phyloP scores from a whole-genome alignment of 2,329 filamentous ascomycete species.

The Microthyrium microscopicum region DNA sequence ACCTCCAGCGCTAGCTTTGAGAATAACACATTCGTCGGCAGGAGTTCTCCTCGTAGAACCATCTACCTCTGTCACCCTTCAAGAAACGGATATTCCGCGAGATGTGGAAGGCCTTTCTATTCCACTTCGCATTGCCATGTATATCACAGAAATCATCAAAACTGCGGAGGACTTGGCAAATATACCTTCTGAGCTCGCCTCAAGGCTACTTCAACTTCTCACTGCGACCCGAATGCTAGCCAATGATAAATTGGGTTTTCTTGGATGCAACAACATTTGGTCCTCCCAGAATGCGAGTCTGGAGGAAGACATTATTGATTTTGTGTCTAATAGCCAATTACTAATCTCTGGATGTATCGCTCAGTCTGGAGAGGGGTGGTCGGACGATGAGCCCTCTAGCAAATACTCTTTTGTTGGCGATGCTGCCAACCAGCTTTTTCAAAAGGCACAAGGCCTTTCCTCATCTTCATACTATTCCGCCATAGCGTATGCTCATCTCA shows the following conservation, averaged over 20 bases:
- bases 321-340: conserved; percentile 33
- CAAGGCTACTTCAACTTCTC: conserved; percentile 32
- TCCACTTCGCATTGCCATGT: conserved; percentile 59
- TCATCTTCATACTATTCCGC: conserved; percentile 25
- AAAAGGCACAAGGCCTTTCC: conserved; percentile 13
- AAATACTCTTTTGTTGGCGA: conserved; percentile 13
- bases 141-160: conserved; percentile 42
- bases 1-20: conserved; percentile 44
- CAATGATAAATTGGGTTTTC: conserved; percentile 42
- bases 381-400: conserved; percentile 10
- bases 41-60: conserved; percentile 46
- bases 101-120: conserved; percentile 57
- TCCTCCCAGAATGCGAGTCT: conserved; percentile 28
- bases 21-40: conserved; percentile 56
- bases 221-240: conserved; percentile 38
- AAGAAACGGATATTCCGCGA: conserved; percentile 26
- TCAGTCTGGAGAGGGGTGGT: conserved; percentile 8
- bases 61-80: conserved; percentile 12
- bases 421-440: conserved; percentile 13
- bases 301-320: conserved; percentile 35
- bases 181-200: conserved; percentile 19
- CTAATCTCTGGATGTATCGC: conserved; percentile 21
- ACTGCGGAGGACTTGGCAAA: conserved; percentile 13
- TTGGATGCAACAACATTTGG: conserved; percentile 38
- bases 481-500: conserved; percentile 21